phyloP scores from a whole-genome alignment of 768 basidiomycete species.

The Panus rudis region DNA sequence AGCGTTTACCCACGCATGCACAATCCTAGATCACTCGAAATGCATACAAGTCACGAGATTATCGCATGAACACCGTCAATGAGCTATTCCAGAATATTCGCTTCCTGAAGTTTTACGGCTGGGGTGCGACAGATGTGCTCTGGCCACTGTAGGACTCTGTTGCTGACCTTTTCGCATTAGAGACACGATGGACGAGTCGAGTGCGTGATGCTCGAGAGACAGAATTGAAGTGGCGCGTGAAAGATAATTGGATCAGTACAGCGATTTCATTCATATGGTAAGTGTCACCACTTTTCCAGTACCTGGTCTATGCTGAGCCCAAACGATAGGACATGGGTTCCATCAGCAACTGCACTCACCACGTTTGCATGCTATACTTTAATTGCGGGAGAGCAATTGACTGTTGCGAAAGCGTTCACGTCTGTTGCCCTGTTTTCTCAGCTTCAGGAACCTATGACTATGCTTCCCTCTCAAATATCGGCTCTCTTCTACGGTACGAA shows the following conservation, averaged over 20 bases:
- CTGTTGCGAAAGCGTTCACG: slow-evolving; percentile 78
- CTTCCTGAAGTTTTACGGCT: slow-evolving; percentile 70
- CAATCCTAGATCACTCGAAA: slow-evolving; percentile 43
- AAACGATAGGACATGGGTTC: slow-evolving; percentile 59
- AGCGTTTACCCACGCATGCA: not conserved
- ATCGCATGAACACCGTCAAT: slow-evolving; percentile 63
- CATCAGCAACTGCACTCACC: slow-evolving; percentile 56
- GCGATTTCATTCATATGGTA: slow-evolving; percentile 66
- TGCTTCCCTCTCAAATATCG: slow-evolving; percentile 55
- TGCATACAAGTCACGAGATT: slow-evolving; percentile 59
- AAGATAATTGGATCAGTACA: slow-evolving; percentile 53
- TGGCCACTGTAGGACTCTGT: not conserved
- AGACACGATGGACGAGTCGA: slow-evolving; percentile 19
- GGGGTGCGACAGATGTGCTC: slow-evolving; percentile 40
- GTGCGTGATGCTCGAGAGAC: slow-evolving; percentile 41
- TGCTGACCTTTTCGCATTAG: slow-evolving; percentile 8
- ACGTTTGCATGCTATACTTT: slow-evolving; percentile 65
- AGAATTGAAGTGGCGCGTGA: slow-evolving; percentile 64
- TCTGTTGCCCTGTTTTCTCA: slow-evolving; percentile 71
- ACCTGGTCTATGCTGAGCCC: not conserved
- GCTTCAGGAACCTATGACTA: slow-evolving; percentile 61
- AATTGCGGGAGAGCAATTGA: slow-evolving; percentile 55
- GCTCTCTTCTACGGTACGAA: slow-evolving; percentile 52
- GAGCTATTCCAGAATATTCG: slow-evolving; percentile 72
- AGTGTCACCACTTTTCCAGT: slow-evolving; percentile 7